These are phyloP conservation scores for Wilcoxina mikolae DNA, from an alignment of 495 filamentous ascomycete species.

Conservation along the genomic window DNA sequence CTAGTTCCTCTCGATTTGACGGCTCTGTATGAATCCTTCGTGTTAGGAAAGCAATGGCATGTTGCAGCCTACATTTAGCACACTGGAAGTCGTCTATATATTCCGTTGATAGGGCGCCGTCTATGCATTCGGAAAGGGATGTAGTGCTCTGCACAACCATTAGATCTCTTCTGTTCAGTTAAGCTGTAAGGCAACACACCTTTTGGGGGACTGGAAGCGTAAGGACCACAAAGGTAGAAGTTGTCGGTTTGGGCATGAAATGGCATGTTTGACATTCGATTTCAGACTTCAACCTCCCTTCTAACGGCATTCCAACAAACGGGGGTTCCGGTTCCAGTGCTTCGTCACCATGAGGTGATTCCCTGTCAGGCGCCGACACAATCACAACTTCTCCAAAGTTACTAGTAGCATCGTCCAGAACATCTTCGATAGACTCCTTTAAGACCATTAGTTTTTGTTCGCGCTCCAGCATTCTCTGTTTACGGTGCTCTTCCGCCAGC, in stretches of 20 bases:
- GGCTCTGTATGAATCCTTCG: slow-evolving; percentile 28
- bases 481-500: slow-evolving; percentile 84
- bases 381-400: slow-evolving; percentile 1
- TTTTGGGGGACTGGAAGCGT: slow-evolving; percentile 80
- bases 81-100: slow-evolving; percentile 95
- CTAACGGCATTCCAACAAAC: slow-evolving; percentile 28
- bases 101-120: slow-evolving; percentile 85
- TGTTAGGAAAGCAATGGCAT: slow-evolving; percentile 42
- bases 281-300: slow-evolving; percentile 59
- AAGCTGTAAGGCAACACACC: slow-evolving; percentile 34
- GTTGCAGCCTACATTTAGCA: slow-evolving; percentile 74
- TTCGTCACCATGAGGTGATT: not conserved
- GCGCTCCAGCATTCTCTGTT: slow-evolving; percentile 15
- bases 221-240: slow-evolving; percentile 77
- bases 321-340: slow-evolving; percentile 18
- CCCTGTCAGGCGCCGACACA: not conserved
- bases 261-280: slow-evolving; percentile 82
- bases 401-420: slow-evolving; percentile 1
- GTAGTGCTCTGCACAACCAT: slow-evolving; percentile 36
- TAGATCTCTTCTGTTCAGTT: not conserved
- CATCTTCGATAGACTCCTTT: slow-evolving; percentile 2
- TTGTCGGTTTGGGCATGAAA: slow-evolving; percentile 70
- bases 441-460: slow-evolving; percentile 5
- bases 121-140: slow-evolving; percentile 62
- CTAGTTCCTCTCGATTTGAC: not conserved